Evolutionary conservation across 2,329 filamentous ascomycete species (phyloP), one percentile per base, ranked within the genome.

Genomic region (Alternaria solani): DNA sequence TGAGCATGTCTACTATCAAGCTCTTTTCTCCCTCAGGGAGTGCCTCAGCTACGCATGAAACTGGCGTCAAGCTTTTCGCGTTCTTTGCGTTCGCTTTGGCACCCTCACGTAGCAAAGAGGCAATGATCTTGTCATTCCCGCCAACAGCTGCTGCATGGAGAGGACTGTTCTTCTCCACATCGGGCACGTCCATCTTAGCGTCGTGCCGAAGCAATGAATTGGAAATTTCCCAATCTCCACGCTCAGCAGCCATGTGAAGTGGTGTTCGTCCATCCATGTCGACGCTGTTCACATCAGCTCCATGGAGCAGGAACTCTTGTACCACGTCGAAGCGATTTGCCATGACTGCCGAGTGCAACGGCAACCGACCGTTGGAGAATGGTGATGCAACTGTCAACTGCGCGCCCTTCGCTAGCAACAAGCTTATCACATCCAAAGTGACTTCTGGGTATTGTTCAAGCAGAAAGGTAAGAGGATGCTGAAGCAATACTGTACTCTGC

Each of bases 301-400:
- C 41, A 11, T 67, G 64, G 7, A 57, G 55, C 4, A 75, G 51
- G n/a, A 74, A 62, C 38, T 70, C 63, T 3, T 73, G 68, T 7
- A 73, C 63, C 11, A 72, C 53, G 20, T 74, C 71, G 20, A 68
- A 38, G 3, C 71, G 70, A 28, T 71, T 70, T 8, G 66, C 65
- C 42, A 65, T 63, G 7, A 67, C 65, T 9, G 73, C 70, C 0
- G 72, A 72, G 47, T 75, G 73, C 8, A 75, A 60, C 16, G 73
- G 70, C 41, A 60, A 63, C n/a, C 71, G 67, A 3, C 68, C 64
- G 16, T 62, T 57, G 57, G 72, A 75, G 28, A 70, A 68, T 0
- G 65, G 52, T 0, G 72, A 75, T 6, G 66, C 25, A 9, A 65
- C 58, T 1, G 62, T 66, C 2, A 71, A 47, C 7, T 68, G 67